Conservation (phyloP, 140 eudicot species). For the Stevia rebaudiana region DNA sequence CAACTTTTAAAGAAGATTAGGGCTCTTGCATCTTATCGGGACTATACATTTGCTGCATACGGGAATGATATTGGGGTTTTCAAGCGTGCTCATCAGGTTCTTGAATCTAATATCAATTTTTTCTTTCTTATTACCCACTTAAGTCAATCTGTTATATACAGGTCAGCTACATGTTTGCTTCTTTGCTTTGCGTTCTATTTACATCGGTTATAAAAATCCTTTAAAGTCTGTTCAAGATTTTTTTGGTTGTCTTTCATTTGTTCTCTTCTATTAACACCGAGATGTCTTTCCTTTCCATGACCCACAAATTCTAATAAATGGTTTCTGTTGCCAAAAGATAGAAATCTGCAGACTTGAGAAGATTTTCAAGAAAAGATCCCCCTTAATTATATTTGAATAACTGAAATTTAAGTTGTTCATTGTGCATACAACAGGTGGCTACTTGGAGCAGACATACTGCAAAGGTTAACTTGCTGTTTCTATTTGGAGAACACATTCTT, state of each 20-base stretch:
- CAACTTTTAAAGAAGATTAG: constrained; percentile 89
- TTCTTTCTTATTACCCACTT: neutral
- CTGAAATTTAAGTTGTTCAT: neutral
- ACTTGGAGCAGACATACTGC: constrained; percentile 84
- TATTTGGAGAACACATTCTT: constrained; percentile 82
- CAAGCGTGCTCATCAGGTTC: constrained; percentile 96
- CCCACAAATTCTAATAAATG: neutral
- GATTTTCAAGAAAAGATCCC: neutral
- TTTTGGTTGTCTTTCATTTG: neutral
- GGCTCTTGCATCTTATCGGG: constrained; percentile 89
- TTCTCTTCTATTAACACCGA: neutral
- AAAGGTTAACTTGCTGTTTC: constrained; percentile 63
- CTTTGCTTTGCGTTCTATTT: neutral
- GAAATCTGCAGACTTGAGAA: neutral
- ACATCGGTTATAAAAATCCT: neutral
- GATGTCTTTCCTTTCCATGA: neutral
- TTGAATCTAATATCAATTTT: neutral
- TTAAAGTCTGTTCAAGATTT: neutral
- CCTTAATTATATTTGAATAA: neutral
- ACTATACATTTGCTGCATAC: constrained; percentile 94
- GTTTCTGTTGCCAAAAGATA: neutral
- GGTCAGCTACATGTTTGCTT: neutral
- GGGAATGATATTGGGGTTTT: constrained; percentile 79
- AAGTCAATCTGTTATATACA: neutral
- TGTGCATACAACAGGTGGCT: constrained; percentile 53